Evolutionary conservation across 371 early-diverging fungal species (phyloP), one percentile per base, ranked within the genome.

Genomic region (Mucor irregularis): DNA sequence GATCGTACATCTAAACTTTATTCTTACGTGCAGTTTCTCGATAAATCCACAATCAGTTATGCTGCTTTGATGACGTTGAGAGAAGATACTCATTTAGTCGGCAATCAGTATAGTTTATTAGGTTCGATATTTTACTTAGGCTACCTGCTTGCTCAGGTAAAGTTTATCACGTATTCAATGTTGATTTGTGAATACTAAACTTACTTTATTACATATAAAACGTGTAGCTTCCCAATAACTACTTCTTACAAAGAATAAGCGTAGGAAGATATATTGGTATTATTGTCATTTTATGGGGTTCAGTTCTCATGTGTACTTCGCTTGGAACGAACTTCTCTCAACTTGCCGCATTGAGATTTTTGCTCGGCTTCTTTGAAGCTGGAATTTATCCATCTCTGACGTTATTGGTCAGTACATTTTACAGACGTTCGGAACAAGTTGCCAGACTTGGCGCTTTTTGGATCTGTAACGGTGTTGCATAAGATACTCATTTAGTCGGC

Each of bases 171-270:
- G 19, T 9, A 19, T 30, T 30, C 3, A 11, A 21, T 5, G n/a
- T 14, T 44, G n/a, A 58, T 30, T 30, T 13, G 17, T 14, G 7
- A 24, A 11, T 37, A 22, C 24, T 22, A 48, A 13, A 11, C 13
- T 44, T 44, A 17, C 33, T 33, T 24, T 49, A 34, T 29, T 14
- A 14, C 17, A n/a, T n/a, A n/a, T n/a, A n/a, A n/a, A n/a, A n/a
- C n/a, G n/a, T n/a, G 57, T 40, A 74, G 74, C 25, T 71, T 11
- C 74, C 74, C n/a, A 74, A 70, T 26, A 71, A 71, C 31, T 71
- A 50, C 46, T 51, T 68, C 11, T 40, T 74, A 42, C 74, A 74
- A 30, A 59, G 69, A 10, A 33, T 74, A 6, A 54, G 57, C 2
- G 49, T 74, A 5, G 68, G 56, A 4, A 66, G 60, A 42, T 68